Conservation (phyloP, 805 yeast genomes). For the Kazachstania taianensis region DNA sequence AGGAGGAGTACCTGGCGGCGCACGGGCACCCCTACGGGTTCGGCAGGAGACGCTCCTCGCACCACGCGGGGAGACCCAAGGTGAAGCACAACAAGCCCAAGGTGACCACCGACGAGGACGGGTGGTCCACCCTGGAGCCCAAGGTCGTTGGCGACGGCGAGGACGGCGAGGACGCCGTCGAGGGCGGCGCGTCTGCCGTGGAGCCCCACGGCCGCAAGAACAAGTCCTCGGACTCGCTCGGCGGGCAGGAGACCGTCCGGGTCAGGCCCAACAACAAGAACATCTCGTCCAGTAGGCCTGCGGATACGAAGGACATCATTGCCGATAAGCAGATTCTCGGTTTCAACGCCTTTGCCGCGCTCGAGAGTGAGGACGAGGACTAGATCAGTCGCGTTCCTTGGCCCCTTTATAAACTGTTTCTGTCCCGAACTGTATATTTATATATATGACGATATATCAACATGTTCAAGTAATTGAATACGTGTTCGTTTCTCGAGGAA, state of each 20-base stretch:
- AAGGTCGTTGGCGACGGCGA: slow-evolving; percentile 25
- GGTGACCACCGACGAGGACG: slow-evolving; percentile 59
- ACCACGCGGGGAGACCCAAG: slow-evolving; percentile 39
- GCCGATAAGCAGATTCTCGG: slow-evolving; percentile 56
- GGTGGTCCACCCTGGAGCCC: slow-evolving; percentile 65
- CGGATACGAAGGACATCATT: slow-evolving; percentile 59
- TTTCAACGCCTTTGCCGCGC: slow-evolving; percentile 77
- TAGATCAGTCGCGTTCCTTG: not conserved
- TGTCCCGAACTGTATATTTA: not conserved
- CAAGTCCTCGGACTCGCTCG: slow-evolving; percentile 7
- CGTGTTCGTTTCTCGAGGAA: too few relatives aligned
- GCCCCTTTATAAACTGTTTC: not conserved
- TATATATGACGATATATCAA: too few relatives aligned
- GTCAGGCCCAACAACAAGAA: slow-evolving; percentile 66
- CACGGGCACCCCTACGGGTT: slow-evolving; percentile 35
- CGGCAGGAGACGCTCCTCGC: slow-evolving; percentile 56
- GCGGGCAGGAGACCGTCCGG: slow-evolving; percentile 37
- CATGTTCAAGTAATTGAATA: too few relatives aligned
- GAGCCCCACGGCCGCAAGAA: slow-evolving; percentile 11
- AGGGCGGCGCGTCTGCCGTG: slow-evolving; percentile 19
- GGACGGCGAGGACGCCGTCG: slow-evolving; percentile 12
- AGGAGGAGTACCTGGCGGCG: slow-evolving; percentile 26
- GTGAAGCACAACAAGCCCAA: slow-evolving; percentile 47
- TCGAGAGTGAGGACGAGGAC: slow-evolving; percentile 39
- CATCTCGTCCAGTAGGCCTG: slow-evolving; percentile 64